Conservation (phyloP, 2,329 filamentous ascomycete genomes). For the Pestalotiopsis sp. region DNA sequence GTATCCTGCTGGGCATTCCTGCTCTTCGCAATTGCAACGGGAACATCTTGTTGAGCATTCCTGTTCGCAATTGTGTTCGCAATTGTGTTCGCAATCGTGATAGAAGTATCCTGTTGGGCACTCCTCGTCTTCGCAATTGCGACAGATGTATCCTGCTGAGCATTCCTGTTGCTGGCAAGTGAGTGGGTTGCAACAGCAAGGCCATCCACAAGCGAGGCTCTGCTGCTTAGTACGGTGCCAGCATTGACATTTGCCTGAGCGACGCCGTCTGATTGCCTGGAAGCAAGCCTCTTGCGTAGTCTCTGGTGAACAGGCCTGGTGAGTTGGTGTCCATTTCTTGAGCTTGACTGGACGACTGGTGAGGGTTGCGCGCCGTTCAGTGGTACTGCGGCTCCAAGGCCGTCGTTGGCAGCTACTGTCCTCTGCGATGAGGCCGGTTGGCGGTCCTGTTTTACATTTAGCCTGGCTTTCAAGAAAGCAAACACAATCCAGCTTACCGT, state of each 20-base stretch:
- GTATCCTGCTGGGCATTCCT: background rate
- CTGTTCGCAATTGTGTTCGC: background rate
- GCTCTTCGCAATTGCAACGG: background rate
- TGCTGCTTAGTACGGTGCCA: background rate
- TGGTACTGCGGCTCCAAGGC: background rate
- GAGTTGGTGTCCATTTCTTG: background rate
- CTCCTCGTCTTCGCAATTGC: background rate
- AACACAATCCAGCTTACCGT: background rate
- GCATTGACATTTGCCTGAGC: background rate
- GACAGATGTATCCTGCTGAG: background rate
- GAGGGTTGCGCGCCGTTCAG: background rate
- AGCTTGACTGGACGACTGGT: background rate
- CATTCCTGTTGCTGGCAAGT: background rate
- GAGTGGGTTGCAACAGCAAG: background rate
- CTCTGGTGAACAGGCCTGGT: background rate
- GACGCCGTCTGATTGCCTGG: background rate
- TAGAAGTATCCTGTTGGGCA: background rate
- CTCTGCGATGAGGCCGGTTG: background rate
- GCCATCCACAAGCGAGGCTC: background rate
- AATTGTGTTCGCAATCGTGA: background rate
- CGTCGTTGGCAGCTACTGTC: background rate
- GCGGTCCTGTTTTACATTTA: background rate
- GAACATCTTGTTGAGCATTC: background rate
- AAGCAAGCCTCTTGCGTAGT: background rate
- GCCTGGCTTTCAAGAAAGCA: background rate